Evolutionary conservation across 2,329 filamentous ascomycete species (phyloP).

Genomic region (Didymosphaeria variabile): DNA sequence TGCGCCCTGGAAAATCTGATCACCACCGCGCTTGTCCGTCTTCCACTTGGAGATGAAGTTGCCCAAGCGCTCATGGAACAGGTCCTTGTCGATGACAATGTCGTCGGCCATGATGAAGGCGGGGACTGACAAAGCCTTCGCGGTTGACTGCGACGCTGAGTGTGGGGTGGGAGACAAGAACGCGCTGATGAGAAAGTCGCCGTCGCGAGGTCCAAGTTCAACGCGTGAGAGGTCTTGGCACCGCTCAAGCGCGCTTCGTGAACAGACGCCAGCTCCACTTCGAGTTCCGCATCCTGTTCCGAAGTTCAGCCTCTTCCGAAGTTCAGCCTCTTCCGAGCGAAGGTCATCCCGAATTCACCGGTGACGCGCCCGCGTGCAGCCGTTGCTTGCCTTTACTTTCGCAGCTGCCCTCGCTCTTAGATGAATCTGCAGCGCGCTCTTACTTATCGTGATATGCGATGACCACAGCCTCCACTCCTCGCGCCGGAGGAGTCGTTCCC

Average conservation of each 20-base stretch:
- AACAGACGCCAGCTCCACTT: neutral
- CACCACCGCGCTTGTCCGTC: constrained; percentile 88
- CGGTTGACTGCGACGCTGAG: constrained; percentile 28
- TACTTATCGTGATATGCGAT: constrained; percentile 45
- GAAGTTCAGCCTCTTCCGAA: constrained; percentile 10
- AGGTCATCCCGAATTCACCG: constrained; percentile 16
- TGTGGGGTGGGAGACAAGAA: constrained; percentile 23
- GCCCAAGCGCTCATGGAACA: constrained; percentile 92
- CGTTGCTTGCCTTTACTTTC: constrained; percentile 5
- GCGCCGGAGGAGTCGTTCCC: constrained; percentile 43
- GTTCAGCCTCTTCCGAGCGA: constrained; percentile 8
- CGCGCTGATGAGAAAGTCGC: constrained; percentile 31
- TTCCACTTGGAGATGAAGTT: constrained; percentile 94
- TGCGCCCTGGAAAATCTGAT: constrained; percentile 84
- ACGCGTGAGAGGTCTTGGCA: constrained; percentile 13
- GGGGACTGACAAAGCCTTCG: constrained; percentile 27
- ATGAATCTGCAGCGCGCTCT: constrained; percentile 29
- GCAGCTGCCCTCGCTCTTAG: constrained; percentile 8
- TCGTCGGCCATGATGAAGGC: constrained; percentile 66
- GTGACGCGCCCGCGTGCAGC: constrained; percentile 20
- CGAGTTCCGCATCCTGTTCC: constrained; percentile 2
- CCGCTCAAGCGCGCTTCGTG: constrained; percentile 12
- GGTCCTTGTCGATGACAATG: constrained; percentile 93
- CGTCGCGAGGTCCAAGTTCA: constrained; percentile 26
- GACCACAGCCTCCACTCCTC: constrained; percentile 47